Percentiles rank a stretch among this genome's conserved stretches.
phyloP scores from a whole-genome alignment of 345 rosid genomes.

The Hibiscus syriacus region DNA sequence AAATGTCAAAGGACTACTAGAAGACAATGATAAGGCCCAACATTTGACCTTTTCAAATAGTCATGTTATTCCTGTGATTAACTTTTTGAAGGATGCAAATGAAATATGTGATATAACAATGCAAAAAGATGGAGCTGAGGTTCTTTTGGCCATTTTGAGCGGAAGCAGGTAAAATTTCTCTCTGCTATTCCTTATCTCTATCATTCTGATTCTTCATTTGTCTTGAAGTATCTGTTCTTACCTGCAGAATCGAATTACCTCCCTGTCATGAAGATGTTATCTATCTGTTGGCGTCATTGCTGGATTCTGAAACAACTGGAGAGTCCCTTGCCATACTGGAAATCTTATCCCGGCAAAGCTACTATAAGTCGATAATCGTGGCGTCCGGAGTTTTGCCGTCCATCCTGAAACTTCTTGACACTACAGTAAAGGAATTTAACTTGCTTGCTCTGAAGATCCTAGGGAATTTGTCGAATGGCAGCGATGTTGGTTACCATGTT shows the following conservation, averaged over 20 bases:
- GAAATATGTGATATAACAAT: slow-evolving; percentile 21
- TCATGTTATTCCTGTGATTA: slow-evolving; percentile 18
- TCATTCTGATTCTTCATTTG: background rate
- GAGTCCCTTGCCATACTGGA: slow-evolving; percentile 27
- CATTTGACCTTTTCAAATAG: slow-evolving; percentile 9
- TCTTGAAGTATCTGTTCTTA: slow-evolving; percentile 2
- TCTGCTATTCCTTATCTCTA: background rate
- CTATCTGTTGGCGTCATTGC: slow-evolving; percentile 16
- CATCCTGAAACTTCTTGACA: slow-evolving; percentile 24
- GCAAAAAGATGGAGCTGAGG: slow-evolving; percentile 26
- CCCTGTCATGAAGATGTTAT: slow-evolving; percentile 22
- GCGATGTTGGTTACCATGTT: slow-evolving; percentile 22
- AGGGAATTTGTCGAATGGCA: slow-evolving; percentile 21
- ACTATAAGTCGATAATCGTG: slow-evolving; percentile 15
- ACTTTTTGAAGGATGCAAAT: slow-evolving; percentile 27
- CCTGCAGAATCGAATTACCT: slow-evolving; percentile 22
- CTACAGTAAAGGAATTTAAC: slow-evolving; percentile 3
- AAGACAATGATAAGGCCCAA: slow-evolving; percentile 5
- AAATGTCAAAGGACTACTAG: slow-evolving; percentile 19
- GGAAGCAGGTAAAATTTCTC: slow-evolving; percentile 23
- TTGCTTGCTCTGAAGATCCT: slow-evolving; percentile 24
- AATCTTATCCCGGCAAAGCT: slow-evolving; percentile 16
- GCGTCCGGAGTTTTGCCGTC: slow-evolving; percentile 26
- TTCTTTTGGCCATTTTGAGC: slow-evolving; percentile 25
- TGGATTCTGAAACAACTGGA: slow-evolving; percentile 21